Evolutionary conservation across 805 yeast genomes (phyloP), one percentile per base, ranked within the genome.

Genomic region (Ogataea saltuana): DNA sequence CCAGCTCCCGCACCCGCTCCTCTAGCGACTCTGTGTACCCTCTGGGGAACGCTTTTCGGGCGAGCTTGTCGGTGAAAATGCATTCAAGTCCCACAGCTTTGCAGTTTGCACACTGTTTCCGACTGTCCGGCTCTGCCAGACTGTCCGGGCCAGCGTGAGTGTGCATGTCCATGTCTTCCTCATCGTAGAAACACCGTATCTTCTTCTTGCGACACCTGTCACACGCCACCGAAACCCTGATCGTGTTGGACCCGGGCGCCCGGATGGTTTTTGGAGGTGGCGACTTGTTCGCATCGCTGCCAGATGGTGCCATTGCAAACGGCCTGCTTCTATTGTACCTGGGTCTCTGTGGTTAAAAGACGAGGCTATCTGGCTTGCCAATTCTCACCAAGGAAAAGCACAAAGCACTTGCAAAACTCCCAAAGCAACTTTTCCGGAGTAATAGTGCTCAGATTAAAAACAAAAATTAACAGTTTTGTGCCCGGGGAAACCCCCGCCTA

Each of bases 1-100:
- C 96, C 17, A 90, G 70, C 58, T 85, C 93, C 38, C 96, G 71
- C n/a, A 89, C 82, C 39, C 96, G 70, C 57, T 88, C 95, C 60
- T 89, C 97, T 41, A 89, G 63, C 2, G 89, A 82, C 64, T 89
- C 97, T 0, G 97, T 89, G 56, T 89, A 89, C 0, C 97, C 97
- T 59, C 95, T 74, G 0, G 97, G 97, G 56, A 83, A 89, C 0
- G 96, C 91, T 49, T 90, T 71, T 45, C 97, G 74, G 1, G 90
- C 78, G n/a, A 89, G 70, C 53, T 84, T 83, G 59, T 89, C 96
- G 13, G 90, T 81, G n/a, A 88, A 85, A 44, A 83, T 83, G 63
- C 97, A 89, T 50, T 87, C 91, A 45, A 89, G 75, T 3, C 96
- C 97, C 3, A 87, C 93, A 6, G 81, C 74, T 10, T 80, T 81